Base-by-base conservation (phyloP, 2,329 filamentous ascomycete species). In the Purpureocillium lavendulum region DNA sequence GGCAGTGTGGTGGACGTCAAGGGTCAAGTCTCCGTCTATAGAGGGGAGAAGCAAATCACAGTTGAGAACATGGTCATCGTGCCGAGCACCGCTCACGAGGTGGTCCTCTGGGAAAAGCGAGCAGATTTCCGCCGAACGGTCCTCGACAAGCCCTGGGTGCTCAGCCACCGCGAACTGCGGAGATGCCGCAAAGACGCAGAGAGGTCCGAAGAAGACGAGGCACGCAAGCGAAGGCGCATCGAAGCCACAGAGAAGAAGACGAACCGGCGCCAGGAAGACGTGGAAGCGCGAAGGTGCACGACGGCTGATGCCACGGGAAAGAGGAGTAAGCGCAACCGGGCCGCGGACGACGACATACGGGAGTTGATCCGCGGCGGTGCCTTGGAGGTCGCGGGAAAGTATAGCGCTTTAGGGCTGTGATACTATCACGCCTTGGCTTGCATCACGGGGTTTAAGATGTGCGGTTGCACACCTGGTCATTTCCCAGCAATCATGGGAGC, bases 1-100 rank as follows among this genome's bases (percentile, higher is more conserved):
- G 77, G 78, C 15, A 60, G 59, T 18, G 62, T 80, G 3, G 60
- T 81, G 12, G 74, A 80, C 39, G 55, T 80, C 41, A 77, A 77
- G 45, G 78, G 77, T 7, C 58, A 60, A 2, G 48, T 80, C 13
- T 61, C 53, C 5, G 53, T 59, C 0, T 80, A 68, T 44, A 64
- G 71, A 39, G 62, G 65, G 2, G 57, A 66, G 41, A 69, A 57
- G 48, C 74, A 78, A 51, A 61, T 82, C 45, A 67, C 66, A 33
- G 63, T 77, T 16, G 62, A 71, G 34, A 75, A 71, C 49, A 57
- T 76, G 40, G 51, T 55, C n/a, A 47, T 62, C 0, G 40, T 82
- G 4, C 54, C 52, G 17, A 66, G 69, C 33, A 82, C 77, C 0
- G 66, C 69, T 34, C 64, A 73, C 28, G 80, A 84, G 53, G 61